These are phyloP conservation scores for Trypanosoma lewisi DNA, from an alignment of 208 protist genomes.

Conservation along the genomic window DNA sequence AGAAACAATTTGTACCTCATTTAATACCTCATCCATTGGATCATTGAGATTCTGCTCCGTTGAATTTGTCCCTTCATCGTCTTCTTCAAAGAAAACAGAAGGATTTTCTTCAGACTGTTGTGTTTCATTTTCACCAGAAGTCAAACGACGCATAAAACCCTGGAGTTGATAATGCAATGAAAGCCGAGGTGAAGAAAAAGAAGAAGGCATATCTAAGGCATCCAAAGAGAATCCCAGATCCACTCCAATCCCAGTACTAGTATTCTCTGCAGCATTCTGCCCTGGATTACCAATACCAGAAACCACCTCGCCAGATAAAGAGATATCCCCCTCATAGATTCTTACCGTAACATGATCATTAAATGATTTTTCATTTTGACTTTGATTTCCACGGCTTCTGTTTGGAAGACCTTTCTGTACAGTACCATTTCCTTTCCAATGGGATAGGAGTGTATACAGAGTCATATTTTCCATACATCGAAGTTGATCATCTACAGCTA, in stretches of 20 bases:
- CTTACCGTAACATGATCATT: slow-evolving; percentile 7
- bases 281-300: neutral
- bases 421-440: neutral
- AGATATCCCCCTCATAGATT: slow-evolving; percentile 2
- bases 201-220: neutral
- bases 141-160: neutral
- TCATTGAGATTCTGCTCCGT: slow-evolving; percentile 47
- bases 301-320: neutral
- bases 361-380: neutral
- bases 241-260: slow-evolving; percentile 2
- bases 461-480: slow-evolving; percentile 26
- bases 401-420: slow-evolving; percentile 3
- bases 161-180: slow-evolving; percentile 4
- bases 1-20: slow-evolving; percentile 71
- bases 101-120: neutral
- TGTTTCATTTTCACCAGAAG: neutral
- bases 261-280: neutral
- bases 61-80: slow-evolving; percentile 10
- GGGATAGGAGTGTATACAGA: neutral
- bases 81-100: slow-evolving; percentile 1
- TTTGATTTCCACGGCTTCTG: neutral
- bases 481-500: slow-evolving; percentile 30
- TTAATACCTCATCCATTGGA: slow-evolving; percentile 38
- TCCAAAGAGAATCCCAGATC: neutral
- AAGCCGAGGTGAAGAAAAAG: neutral